Evolutionary conservation across 345 rosid species (phyloP).

Genomic region (Salix brachista): DNA sequence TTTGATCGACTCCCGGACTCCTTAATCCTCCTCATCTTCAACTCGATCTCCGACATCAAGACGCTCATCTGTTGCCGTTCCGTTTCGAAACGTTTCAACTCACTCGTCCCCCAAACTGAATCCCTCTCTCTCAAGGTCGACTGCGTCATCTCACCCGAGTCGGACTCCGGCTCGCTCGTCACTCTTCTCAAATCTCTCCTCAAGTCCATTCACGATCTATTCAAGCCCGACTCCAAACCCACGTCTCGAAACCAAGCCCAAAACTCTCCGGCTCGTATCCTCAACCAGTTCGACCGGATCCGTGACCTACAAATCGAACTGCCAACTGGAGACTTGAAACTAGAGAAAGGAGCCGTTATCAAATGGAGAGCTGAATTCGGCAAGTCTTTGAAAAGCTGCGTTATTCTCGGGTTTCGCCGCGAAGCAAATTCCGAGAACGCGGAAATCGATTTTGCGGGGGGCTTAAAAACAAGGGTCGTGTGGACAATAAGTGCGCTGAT

Average conservation of each 20-base stretch:
- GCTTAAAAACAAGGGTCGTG: constrained; percentile 40
- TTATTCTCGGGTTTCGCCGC: constrained; percentile 34
- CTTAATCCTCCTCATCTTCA: constrained; percentile 42
- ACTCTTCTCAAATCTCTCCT: constrained; percentile 25
- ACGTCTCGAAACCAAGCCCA: not conserved
- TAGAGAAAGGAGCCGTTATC: constrained; percentile 27
- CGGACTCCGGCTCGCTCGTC: constrained; percentile 29
- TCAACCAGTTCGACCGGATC: constrained; percentile 36
- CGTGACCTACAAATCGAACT: constrained; percentile 39
- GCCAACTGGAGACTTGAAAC: constrained; percentile 36
- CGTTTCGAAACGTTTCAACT: constrained; percentile 48
- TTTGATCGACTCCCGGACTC: constrained; percentile 50
- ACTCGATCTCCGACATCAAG: constrained; percentile 43
- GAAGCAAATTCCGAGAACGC: not conserved
- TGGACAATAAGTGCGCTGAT: constrained; percentile 54
- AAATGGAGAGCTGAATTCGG: constrained; percentile 48
- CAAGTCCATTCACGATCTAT: constrained; percentile 22
- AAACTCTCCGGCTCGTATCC: constrained; percentile 33
- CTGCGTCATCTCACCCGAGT: constrained; percentile 39
- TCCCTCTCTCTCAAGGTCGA: constrained; percentile 44
- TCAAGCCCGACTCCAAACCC: constrained; percentile 9
- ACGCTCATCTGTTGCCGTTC: constrained; percentile 41
- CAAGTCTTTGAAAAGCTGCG: constrained; percentile 32
- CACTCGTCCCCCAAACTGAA: constrained; percentile 42
- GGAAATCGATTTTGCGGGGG: constrained; percentile 27